Evolutionary conservation across 208 protist genomes (phyloP).

Genomic region (Borovskyia barvae): DNA sequence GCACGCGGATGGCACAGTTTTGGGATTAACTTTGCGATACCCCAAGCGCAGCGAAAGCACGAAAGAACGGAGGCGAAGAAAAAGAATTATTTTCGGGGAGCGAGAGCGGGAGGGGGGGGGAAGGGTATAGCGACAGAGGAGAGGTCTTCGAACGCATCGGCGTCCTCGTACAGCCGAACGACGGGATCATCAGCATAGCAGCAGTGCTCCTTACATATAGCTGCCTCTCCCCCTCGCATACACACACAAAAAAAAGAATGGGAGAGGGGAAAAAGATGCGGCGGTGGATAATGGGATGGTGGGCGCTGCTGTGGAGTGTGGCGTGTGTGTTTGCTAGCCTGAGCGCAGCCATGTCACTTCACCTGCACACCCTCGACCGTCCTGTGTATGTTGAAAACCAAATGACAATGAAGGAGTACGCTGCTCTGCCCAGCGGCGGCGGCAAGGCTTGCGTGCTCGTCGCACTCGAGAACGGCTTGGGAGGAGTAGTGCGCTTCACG

Average conservation of each 20-base stretch:
- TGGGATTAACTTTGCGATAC: not conserved
- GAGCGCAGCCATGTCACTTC: constrained; percentile 19
- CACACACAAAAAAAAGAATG: not conserved
- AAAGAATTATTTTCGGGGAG: no score
- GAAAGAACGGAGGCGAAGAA: not conserved
- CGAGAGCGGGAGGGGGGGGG: no score
- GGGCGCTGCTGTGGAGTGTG: constrained; percentile 1
- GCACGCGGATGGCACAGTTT: no score
- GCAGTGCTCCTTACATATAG: no score
- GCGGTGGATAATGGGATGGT: not conserved
- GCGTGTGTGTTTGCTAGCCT: not conserved
- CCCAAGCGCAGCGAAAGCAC: not conserved
- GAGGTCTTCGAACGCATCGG: no score
- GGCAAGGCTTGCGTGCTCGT: constrained; percentile 14
- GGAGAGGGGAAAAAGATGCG: not conserved
- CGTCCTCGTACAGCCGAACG: no score
- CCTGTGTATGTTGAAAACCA: not conserved
- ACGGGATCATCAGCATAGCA: no score
- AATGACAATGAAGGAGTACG: constrained; percentile 10
- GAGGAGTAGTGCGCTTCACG: constrained; percentile 32
- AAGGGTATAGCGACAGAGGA: no score
- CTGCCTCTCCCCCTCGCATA: no score
- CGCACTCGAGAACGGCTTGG: constrained; percentile 15
- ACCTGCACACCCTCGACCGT: constrained; percentile 19
- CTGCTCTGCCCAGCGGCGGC: not conserved